Percentiles rank a stretch among this genome's conserved stretches.
Evolutionary conservation across 1,284 basidiomycete genomes (phyloP).

Genomic region (Wallemia ichthyophaga): DNA sequence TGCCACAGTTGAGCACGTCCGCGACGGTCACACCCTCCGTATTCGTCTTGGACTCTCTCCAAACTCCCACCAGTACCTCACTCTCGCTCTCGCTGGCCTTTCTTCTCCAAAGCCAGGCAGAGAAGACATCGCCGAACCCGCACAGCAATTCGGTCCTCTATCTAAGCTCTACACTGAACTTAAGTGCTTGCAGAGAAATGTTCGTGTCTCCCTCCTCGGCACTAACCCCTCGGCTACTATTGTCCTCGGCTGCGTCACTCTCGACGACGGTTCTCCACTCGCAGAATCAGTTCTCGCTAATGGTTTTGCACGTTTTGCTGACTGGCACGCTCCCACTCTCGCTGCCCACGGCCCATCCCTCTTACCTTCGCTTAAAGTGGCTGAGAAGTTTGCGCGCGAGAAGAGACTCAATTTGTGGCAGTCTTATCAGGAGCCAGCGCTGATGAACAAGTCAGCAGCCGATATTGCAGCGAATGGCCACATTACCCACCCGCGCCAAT

Average conservation of each 20-base stretch:
- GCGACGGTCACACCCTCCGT: slow-evolving; percentile 71
- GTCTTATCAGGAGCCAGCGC: slow-evolving; percentile 33
- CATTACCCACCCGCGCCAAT: slow-evolving; percentile 2
- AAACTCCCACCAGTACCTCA: slow-evolving; percentile 58
- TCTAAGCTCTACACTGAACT: slow-evolving; percentile 84
- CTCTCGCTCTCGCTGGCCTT: slow-evolving; percentile 56
- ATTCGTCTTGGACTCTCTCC: slow-evolving; percentile 63
- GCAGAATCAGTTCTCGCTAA: slow-evolving; percentile 59
- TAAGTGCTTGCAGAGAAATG: slow-evolving; percentile 58
- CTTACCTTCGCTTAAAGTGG: slow-evolving; percentile 53
- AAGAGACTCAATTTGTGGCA: slow-evolving; percentile 52
- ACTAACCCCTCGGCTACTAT: slow-evolving; percentile 39
- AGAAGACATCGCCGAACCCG: slow-evolving; percentile 44
- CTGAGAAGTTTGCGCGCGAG: slow-evolving; percentile 59
- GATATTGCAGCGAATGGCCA: slow-evolving; percentile 4
- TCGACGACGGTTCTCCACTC: slow-evolving; percentile 18
- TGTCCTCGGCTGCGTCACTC: slow-evolving; percentile 57
- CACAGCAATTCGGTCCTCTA: slow-evolving; percentile 33
- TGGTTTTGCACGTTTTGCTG: slow-evolving; percentile 70
- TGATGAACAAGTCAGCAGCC: slow-evolving; percentile 19
- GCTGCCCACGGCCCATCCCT: slow-evolving; percentile 33
- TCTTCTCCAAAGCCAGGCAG: slow-evolving; percentile 40
- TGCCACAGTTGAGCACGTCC: slow-evolving; percentile 80
- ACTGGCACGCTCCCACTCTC: slow-evolving; percentile 94
- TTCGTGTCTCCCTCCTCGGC: slow-evolving; percentile 57